Base-by-base conservation (phyloP, 768 basidiomycete genomes). In the Cystobasidium tubakii region DNA sequence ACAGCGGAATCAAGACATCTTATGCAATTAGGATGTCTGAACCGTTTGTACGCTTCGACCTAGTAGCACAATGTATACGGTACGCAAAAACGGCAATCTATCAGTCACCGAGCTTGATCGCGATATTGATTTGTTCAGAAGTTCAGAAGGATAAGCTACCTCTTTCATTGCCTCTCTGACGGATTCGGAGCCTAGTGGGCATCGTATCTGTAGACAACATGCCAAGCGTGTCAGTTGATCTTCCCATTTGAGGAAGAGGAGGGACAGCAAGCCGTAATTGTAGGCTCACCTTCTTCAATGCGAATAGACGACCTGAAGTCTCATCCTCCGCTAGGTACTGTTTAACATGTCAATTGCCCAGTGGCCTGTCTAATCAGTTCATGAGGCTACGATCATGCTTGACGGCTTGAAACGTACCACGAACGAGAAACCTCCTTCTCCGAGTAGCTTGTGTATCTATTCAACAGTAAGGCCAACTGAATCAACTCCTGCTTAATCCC, bases 11-110 rank as follows among this genome's bases (percentile, higher is more conserved):
- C 76, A 55, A 79, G 74, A 64, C 74, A 83, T 43, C 90, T 90
- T 80, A 99, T 99, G 79, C 98, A 97, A 81, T 98, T 97, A 23
- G 90, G 90, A 81, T 97, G 95, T 80, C 91, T 93, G 77, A 98
- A 98, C 74, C 95, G 86, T 79, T 92, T 85, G 81, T 96, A 96
- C 0, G 96, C 94, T 80, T 95, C 91, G 1, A 91, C 89, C 80
- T 92, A 17, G 1, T 29, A 73, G 44, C 33, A 13, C 72, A 31
- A 62, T 44, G 53, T n/a, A n/a, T n/a, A n/a, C n/a, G n/a, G n/a
- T n/a, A n/a, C n/a, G n/a, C n/a, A n/a, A n/a, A n/a, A n/a, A n/a
- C n/a, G n/a, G n/a, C n/a, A n/a, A n/a, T n/a, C n/a, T n/a, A n/a
- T n/a, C n/a, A n/a, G n/a, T n/a, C n/a, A n/a, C n/a, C n/a, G n/a